Percentiles rank a stretch among this genome's conserved stretches.
Evolutionary conservation across 2,329 filamentous ascomycete genomes (phyloP).

Genomic region (Talaromyces sp.): DNA sequence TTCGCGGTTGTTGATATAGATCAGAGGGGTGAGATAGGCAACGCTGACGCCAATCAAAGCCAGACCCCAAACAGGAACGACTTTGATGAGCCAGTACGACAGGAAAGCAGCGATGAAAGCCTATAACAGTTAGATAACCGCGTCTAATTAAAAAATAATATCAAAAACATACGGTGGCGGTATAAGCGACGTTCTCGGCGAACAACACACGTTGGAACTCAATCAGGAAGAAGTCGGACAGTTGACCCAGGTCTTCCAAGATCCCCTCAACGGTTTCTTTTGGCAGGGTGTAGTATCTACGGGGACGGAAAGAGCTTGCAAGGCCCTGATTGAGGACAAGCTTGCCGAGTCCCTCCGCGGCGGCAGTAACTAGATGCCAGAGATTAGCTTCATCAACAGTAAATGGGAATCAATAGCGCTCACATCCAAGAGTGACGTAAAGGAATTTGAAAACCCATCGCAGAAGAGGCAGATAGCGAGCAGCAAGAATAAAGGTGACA

Average conservation of each 20-base stretch:
- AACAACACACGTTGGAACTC: conserved; percentile 62
- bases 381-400: not conserved
- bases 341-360: conserved; percentile 53
- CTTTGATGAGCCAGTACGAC: conserved; percentile 60
- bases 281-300: conserved; percentile 60
- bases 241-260: conserved; percentile 57
- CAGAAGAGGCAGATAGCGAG: conserved; percentile 57
- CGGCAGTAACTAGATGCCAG: conserved; percentile 44
- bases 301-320: conserved; percentile 55
- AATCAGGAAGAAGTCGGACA: conserved; percentile 63
- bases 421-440: conserved; percentile 55
- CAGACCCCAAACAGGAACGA: conserved; percentile 60
- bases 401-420: conserved; percentile 15
- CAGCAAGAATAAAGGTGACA: conserved; percentile 56
- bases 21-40: conserved; percentile 54
- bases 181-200: conserved; percentile 58
- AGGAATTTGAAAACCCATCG: conserved; percentile 56
- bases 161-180: conserved; percentile 48
- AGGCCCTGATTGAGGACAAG: conserved; percentile 52
- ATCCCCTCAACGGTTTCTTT: conserved; percentile 58
- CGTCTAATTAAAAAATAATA: conserved; percentile 2
- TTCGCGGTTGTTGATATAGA: conserved; percentile 62
- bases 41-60: conserved; percentile 50
- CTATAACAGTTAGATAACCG: conserved; percentile 27
- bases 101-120: conserved; percentile 54